Evolutionary conservation across 2,329 filamentous ascomycete genomes (phyloP), one percentile per base, ranked within the genome.

Genomic region (Beauveria sp.): DNA sequence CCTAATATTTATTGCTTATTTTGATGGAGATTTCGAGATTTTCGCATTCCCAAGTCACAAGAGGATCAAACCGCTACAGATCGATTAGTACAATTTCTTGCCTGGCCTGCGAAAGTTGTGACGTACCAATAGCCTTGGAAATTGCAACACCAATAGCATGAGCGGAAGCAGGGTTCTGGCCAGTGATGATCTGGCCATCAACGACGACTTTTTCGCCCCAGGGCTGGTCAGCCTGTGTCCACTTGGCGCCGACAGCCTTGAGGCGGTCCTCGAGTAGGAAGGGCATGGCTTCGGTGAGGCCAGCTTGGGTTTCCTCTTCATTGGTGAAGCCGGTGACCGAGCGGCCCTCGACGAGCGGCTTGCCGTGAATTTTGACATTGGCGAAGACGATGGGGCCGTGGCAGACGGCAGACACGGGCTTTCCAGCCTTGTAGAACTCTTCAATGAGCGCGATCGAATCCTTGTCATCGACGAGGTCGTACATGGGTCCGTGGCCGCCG

Each of bases 401-500:
- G 76, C 87, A 90, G 51, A 90, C 85, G 3, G 87, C 84, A 0
- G 83, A 76, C 16, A 90, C 80, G 59, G 84, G 77, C 77, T 89
- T 89, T 64, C 80, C 82, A 3, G 79, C 77, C 44, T 76, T 74
- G 67, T 79, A 81, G 70, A 90, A 89, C 70, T 88, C 84, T 63
- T 77, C 74, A 67, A 87, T 84, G 41, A 90, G 73, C 63, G 79
- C 74, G 65, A 84, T 81, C 28, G 82, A 85, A n/a, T 77, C 75
- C 22, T 74, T 64, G 68, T 87, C 81, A 61, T 75, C 75, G 59
- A 80, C 80, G 20, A 90, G 82, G 69, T 90, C 87, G 72, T 81
- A 89, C 84, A 90, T 86, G 67, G 86, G 82, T 62, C 81, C 82
- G 75, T 84, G 81, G 56, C 82, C 82, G 64, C 82, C 82, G 1